Conservation (phyloP, 768 basidiomycete genomes). For the Holtermanniella nyarrowii region DNA sequence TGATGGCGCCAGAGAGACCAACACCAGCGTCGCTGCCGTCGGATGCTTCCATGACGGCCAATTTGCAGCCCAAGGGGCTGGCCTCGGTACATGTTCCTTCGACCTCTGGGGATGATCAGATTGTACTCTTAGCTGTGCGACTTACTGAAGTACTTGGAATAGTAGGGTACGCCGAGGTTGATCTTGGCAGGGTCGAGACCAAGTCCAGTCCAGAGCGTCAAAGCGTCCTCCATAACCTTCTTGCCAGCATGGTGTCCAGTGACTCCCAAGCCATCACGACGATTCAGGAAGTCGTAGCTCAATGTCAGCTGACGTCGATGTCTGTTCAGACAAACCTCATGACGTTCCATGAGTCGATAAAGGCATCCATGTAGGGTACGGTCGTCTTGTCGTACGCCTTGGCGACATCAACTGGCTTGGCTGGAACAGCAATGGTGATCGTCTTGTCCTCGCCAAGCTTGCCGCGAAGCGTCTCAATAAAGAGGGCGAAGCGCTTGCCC, state of each 20-base stretch:
- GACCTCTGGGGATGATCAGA: neutral
- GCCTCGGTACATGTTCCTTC: neutral
- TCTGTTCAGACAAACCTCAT: neutral
- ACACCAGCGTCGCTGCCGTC: neutral
- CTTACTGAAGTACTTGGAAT: neutral
- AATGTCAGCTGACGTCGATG: neutral
- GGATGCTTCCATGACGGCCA: neutral
- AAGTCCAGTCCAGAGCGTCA: neutral
- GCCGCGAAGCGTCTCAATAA: neutral
- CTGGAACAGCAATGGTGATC: neutral
- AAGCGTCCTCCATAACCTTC: neutral
- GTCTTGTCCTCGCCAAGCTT: neutral
- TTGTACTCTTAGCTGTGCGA: neutral
- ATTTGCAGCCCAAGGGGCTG: neutral
- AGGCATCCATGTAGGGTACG: neutral
- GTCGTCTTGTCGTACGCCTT: neutral
- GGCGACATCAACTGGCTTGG: neutral
- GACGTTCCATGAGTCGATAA: neutral
- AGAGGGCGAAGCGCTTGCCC: neutral
- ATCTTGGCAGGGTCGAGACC: neutral
- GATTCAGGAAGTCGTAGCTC: neutral
- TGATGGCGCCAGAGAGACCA: neutral
- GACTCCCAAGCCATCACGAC: neutral
- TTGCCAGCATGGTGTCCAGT: neutral
- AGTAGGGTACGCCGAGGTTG: neutral